Base-by-base conservation (phyloP, 2,329 filamentous ascomycete species). In the Aspergillus ibericus region DNA sequence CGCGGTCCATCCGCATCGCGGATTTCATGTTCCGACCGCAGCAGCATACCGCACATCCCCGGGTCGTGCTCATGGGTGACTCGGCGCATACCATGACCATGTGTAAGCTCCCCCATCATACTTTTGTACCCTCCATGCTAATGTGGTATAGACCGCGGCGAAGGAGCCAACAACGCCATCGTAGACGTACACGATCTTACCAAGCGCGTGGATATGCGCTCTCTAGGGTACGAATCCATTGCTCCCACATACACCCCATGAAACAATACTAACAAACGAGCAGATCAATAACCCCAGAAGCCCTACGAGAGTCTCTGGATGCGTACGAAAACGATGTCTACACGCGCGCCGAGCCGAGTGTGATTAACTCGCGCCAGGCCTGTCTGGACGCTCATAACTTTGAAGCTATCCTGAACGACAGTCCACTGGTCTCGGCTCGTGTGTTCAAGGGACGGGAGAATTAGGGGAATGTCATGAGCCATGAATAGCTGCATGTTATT, bases 31-130 rank as follows among this genome's bases (percentile, higher is more conserved):
- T 69, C 36, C 22, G 13, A 1, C 81, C 80, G 1, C 65, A 60
- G n/a, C 71, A 74, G 1, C 66, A 62, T 3, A 71, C 68, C 49
- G 67, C 64, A 12, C 66, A 69, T 6, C 80, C 80, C 0, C 73
- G 75, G 1, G 78, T 77, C 0, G 76, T 81, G 0, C 62, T 86
- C 1, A 75, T 83, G 58, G 83, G 84, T 0, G 84, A 86, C 67
- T 80, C 83, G 0, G 75, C 84, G 3, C 83, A 86, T 67, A 77
- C 81, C 0, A 86, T 86, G 83, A 80, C 81, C 0, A 85, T 85
- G 83, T 85, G 82, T 85, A 77, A 70, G 82, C 40, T 38, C 4
- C 13, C 7, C 9, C 32, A 6, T 25, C 8, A 5, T n/a, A n/a
- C 20, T n/a, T n/a, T n/a, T n/a, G n/a, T 6, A 6, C 4, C 25